Conservation (phyloP, 2,329 filamentous ascomycete species). For the Aspergillus felis region DNA sequence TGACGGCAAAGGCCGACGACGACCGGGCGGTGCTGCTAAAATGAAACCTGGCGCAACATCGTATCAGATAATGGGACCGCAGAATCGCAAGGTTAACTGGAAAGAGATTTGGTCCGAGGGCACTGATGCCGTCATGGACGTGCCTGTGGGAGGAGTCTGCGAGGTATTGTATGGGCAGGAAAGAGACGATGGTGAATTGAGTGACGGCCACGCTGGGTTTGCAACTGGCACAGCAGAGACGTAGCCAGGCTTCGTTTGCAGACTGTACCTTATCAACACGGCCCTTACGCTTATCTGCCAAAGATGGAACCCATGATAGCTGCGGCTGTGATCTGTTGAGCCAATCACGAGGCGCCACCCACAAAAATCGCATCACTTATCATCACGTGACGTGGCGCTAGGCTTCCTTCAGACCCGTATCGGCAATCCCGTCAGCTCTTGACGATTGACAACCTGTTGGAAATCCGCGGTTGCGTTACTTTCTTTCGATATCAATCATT, state of each 20-base stretch:
- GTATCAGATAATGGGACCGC: slow-evolving; percentile 40
- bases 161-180: slow-evolving; percentile 81
- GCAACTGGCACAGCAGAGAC: background rate
- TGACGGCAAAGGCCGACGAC: slow-evolving; percentile 63
- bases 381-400: slow-evolving; percentile 1
- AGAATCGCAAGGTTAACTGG: slow-evolving; percentile 61
- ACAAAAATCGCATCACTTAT: background rate
- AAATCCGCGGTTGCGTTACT: background rate
- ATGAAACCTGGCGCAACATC: slow-evolving; percentile 40
- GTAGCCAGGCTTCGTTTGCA: background rate
- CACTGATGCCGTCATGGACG: slow-evolving; percentile 96
- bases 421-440: background rate
- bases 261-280: background rate
- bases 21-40: slow-evolving; percentile 41
- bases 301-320: background rate
- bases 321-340: background rate
- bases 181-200: slow-evolving; percentile 33
- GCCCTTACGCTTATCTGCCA: background rate
- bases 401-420: background rate
- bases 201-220: slow-evolving; percentile 4
- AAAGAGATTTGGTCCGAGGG: slow-evolving; percentile 81
- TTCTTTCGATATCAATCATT: background rate
- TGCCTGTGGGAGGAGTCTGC: slow-evolving; percentile 90
- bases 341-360: background rate
- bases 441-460: background rate